A percentile compares a stretch with the other conserved stretches of the same genome.
These are phyloP conservation scores for Cyberlindnera japonica DNA, from an alignment of 805 yeast species.

Conservation along the genomic window DNA sequence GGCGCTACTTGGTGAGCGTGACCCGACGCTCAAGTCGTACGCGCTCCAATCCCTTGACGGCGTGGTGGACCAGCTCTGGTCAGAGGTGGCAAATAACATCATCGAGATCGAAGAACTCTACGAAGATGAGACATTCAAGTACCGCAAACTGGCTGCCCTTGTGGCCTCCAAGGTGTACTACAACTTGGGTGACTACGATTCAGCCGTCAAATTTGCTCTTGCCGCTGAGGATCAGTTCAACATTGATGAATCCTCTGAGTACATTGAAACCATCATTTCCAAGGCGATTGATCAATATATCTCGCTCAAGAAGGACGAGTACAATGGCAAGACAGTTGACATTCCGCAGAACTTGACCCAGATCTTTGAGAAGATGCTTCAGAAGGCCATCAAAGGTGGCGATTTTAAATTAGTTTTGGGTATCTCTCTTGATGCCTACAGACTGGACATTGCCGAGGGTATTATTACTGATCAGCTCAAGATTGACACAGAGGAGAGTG, in stretches of 20 bases:
- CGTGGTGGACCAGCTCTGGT: conserved; percentile 91
- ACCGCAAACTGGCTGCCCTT: conserved; percentile 82
- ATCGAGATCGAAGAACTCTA: conserved; percentile 86
- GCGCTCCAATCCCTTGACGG: conserved; percentile 80
- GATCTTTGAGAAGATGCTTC: conserved; percentile 84
- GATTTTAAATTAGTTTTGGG: conserved; percentile 85
- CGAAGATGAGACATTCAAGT: conserved; percentile 76
- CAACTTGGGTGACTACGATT: conserved; percentile 89
- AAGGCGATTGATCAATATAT: conserved; percentile 87
- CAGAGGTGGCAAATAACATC: conserved; percentile 90
- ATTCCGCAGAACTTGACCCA: conserved; percentile 61
- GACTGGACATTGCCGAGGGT: conserved; percentile 72
- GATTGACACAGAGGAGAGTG: conserved; percentile 46
- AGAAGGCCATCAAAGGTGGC: conserved; percentile 65
- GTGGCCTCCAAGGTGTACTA: conserved; percentile 88
- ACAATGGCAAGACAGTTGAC: conserved; percentile 33
- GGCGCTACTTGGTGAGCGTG: conserved; percentile 84
- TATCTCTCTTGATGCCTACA: conserved; percentile 80
- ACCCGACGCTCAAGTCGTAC: conserved; percentile 69
- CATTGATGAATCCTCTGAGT: conserved; percentile 73
- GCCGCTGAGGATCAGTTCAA: conserved; percentile 80
- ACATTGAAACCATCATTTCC: conserved; percentile 88
- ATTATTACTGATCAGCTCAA: conserved; percentile 43
- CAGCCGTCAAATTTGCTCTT: conserved; percentile 84
- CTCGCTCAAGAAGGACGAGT: conserved; percentile 49